Evolutionary conservation across 192 early-diverging fungal species (phyloP), one percentile per base, ranked within the genome.

Genomic region (Coemansia erecta): DNA sequence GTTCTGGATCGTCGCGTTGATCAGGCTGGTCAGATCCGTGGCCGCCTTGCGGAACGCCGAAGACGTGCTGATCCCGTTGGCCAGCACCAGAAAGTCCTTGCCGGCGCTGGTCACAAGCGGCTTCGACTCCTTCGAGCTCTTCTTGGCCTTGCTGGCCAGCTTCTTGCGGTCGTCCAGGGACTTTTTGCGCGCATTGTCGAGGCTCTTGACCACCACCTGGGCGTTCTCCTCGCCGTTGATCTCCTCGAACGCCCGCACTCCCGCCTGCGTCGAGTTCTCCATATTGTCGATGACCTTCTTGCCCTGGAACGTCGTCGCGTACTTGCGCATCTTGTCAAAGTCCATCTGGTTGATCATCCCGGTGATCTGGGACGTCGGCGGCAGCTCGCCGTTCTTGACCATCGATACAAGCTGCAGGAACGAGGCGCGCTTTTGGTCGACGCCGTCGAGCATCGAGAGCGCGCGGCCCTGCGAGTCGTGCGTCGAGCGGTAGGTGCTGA

Each of bases 171-270:
- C 74, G 26, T 71, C 68, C 7, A 44, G 26, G 9, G 68, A 70
- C 53, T 67, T 60, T 23, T 41, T 71, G 64, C 74, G 68, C 33
- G 46, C 49, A 19, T 56, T 64, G 54, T 71, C 63, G 39, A 77
- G 58, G 54, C 55, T 59, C 7, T 35, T 15, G 24, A 71, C 48
- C 17, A 77, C 64, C 18, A 13, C 41, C 53, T 77, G 73, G 14
- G 46, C 50, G 37, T 64, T 64, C 37, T 70, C 68, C 1, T 77
- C 54, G 64, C 73, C 68, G 46, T 77, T 77, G 61, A 77, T 60
- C 37, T 70, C 60, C 44, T 77, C 63, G 42, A 77, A 64, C 21
- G 66, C 68, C 26, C 19, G 52, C 37, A 62, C 33, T 13, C 73
- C 63, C 11, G 63, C 19, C 10, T 42, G 54, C 43, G 64, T 77